A percentile compares a stretch with the other conserved stretches of the same genome.
phyloP scores from a whole-genome alignment of 2,329 filamentous ascomycete genomes.

The Nigrospora oryzae region DNA sequence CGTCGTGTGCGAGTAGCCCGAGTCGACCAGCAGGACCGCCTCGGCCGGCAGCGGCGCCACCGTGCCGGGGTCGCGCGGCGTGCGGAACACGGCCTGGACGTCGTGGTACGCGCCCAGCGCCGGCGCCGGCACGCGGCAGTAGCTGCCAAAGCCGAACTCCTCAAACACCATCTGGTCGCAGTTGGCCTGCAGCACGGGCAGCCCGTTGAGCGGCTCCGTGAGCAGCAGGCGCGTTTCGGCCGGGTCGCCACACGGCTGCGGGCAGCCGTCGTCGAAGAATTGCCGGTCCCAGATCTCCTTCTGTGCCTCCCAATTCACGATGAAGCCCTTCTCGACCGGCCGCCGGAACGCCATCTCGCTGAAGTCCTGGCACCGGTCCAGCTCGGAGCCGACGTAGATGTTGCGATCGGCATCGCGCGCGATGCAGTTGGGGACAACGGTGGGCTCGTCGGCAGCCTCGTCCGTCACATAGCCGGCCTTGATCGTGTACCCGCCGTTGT shows the following conservation, averaged over 20 bases:
- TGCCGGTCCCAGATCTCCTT: slow-evolving; percentile 93
- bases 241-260: slow-evolving; percentile 66
- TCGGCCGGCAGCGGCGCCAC: slow-evolving; percentile 54
- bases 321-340: slow-evolving; percentile 87
- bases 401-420: slow-evolving; percentile 73
- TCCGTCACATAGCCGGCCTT: slow-evolving; percentile 72
- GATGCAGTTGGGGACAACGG: slow-evolving; percentile 79
- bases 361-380: slow-evolving; percentile 76
- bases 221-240: slow-evolving; percentile 76
- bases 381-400: slow-evolving; percentile 70
- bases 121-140: slow-evolving; percentile 66
- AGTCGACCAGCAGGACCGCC: slow-evolving; percentile 81
- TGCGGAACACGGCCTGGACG: slow-evolving; percentile 59
- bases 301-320: slow-evolving; percentile 95
- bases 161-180: slow-evolving; percentile 97
- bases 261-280: slow-evolving; percentile 65
- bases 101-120: slow-evolving; percentile 78
- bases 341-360: slow-evolving; percentile 80
- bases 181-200: slow-evolving; percentile 75
- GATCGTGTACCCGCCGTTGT: slow-evolving; percentile 87
- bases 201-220: slow-evolving; percentile 76
- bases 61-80: slow-evolving; percentile 37
- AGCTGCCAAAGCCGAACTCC: slow-evolving; percentile 86
- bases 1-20: slow-evolving; percentile 87
- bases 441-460: slow-evolving; percentile 43